phyloP scores from a whole-genome alignment of 495 filamentous ascomycete genomes.

The Aspergillus biplanus region DNA sequence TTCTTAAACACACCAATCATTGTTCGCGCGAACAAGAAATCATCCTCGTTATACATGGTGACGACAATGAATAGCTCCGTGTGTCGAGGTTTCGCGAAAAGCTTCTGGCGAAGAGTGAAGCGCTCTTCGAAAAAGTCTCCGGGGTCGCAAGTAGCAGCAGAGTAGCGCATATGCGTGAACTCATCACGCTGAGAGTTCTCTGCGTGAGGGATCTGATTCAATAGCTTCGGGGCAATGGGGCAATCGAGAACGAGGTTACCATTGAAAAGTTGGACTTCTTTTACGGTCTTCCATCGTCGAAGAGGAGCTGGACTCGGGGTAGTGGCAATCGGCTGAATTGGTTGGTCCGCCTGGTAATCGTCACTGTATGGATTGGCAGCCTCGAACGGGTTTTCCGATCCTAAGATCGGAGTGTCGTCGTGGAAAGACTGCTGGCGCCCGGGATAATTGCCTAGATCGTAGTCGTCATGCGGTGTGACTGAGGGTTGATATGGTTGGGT shows the following conservation, averaged over 20 bases:
- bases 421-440: conserved; percentile 53
- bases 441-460: conserved; percentile 57
- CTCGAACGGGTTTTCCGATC: conserved; percentile 57
- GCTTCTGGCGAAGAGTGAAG: conserved; percentile 90
- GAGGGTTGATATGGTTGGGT: conserved; percentile 76
- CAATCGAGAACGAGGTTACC: conserved; percentile 98
- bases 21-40: conserved; percentile 92
- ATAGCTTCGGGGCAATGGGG: conserved; percentile 85
- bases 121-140: conserved; percentile 81
- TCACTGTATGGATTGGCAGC: conserved; percentile 52
- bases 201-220: conserved; percentile 84
- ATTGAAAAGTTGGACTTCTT: conserved; percentile 94
- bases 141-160: conserved; percentile 95
- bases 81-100: conserved; percentile 90
- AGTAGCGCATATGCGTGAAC: conserved; percentile 99
- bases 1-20: conserved; percentile 99
- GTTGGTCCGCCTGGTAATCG: conserved; percentile 49
- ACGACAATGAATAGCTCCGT: conserved; percentile 98
- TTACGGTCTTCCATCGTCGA: conserved; percentile 96
- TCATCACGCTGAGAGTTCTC: conserved; percentile 84
- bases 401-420: conserved; percentile 68
- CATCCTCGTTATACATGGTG: conserved; percentile 99
- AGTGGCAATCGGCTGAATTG: conserved; percentile 39
- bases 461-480: conserved; percentile 57
- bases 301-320: conserved; percentile 70